phyloP scores from a whole-genome alignment of 139 green algal species.

The Microglena sp. region DNA sequence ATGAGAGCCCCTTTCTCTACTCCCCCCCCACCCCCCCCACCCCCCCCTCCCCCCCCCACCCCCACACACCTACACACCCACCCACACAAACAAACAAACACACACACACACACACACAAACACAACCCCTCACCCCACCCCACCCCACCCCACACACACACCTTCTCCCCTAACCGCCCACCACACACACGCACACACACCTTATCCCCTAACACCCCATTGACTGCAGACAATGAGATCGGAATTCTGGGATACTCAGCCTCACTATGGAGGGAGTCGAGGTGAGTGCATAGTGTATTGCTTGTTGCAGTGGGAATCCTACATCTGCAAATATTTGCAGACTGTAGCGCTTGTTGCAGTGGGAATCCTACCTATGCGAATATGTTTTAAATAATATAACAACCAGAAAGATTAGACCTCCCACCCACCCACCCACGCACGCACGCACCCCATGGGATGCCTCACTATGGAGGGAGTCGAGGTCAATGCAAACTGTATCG shows the following conservation, averaged over 20 bases:
- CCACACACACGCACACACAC: conserved; percentile 1
- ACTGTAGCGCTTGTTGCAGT: too few relatives aligned
- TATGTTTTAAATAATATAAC: too few relatives aligned
- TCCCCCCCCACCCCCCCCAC: too few relatives aligned
- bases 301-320: not conserved
- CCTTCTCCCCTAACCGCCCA: not conserved
- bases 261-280: conserved; percentile 70
- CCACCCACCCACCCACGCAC: too few relatives aligned
- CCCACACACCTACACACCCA: too few relatives aligned
- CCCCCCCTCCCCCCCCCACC: too few relatives aligned
- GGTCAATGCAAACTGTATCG: conserved; percentile 25
- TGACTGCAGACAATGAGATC: conserved; percentile 53
- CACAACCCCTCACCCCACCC: not conserved
- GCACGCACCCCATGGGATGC: too few relatives aligned
- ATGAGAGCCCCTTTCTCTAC: too few relatives aligned
- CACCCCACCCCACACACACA: not conserved
- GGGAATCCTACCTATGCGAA: too few relatives aligned
- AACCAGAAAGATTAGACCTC: too few relatives aligned
- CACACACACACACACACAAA: not conserved
- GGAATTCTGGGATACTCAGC: conserved; percentile 87
- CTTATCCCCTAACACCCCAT: not conserved
- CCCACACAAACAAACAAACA: too few relatives aligned
- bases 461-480: conserved; percentile 70
- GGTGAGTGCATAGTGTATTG: conserved; percentile 26
- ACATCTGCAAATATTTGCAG: too few relatives aligned